phyloP scores from a whole-genome alignment of 352 stramenopile genomes.

The Globisporangium sylvaticum region DNA sequence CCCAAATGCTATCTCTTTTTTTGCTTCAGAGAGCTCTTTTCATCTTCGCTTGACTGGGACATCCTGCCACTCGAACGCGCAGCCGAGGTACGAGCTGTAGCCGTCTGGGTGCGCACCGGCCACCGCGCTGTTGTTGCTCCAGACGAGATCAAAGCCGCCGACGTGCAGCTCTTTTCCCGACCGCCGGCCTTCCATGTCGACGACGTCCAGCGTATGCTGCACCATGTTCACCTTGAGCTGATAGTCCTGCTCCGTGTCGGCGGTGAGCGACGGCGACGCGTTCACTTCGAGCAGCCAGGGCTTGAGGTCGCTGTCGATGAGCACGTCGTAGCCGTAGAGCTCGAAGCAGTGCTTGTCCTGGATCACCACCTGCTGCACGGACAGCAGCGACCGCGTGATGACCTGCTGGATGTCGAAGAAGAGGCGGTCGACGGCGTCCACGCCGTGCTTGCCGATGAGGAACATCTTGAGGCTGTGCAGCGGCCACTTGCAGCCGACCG shows the following conservation, averaged over 20 bases:
- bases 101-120: slow-evolving; percentile 34
- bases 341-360: slow-evolving; percentile 90
- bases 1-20: slow-evolving; percentile 2
- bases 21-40: background rate
- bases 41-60: slow-evolving; percentile 12
- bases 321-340: slow-evolving; percentile 88
- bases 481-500: slow-evolving; percentile 64
- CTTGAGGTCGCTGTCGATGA: slow-evolving; percentile 80
- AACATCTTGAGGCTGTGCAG: slow-evolving; percentile 57
- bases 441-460: slow-evolving; percentile 65
- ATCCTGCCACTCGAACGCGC: slow-evolving; percentile 36
- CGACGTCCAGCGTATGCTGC: slow-evolving; percentile 84
- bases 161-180: slow-evolving; percentile 44
- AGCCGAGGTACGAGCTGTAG: slow-evolving; percentile 62
- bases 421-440: slow-evolving; percentile 52
- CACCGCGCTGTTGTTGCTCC: slow-evolving; percentile 37
- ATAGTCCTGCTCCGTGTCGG: slow-evolving; percentile 76
- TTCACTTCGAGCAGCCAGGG: slow-evolving; percentile 89
- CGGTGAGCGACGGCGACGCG: slow-evolving; percentile 54
- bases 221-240: slow-evolving; percentile 83
- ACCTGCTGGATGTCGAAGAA: slow-evolving; percentile 83
- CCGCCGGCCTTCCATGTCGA: slow-evolving; percentile 72
- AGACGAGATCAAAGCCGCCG: slow-evolving; percentile 74
- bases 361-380: slow-evolving; percentile 86
- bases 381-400: slow-evolving; percentile 77